Percentiles rank a stretch among this genome's conserved stretches.
Conservation (phyloP, 352 stramenopile genomes). For the Globisporangium cystogenes region DNA sequence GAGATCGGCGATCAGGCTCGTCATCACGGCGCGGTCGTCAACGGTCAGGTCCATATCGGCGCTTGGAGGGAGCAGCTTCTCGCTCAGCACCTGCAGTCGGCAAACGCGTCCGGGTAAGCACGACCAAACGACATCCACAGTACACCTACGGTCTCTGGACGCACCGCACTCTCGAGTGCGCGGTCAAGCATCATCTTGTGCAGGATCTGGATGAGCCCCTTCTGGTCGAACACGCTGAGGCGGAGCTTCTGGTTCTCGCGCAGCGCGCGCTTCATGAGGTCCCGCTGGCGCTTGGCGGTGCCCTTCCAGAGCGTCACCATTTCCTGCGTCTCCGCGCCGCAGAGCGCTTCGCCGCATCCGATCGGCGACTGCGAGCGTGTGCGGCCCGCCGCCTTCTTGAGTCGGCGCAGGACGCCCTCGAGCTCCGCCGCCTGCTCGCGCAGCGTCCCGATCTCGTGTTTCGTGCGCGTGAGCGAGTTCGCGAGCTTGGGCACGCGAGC, state of each 20-base stretch:
- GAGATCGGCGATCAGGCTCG: neutral
- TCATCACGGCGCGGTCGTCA: neutral
- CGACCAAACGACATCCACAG: too few species aligned
- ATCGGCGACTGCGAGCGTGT: neutral
- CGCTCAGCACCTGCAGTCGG: neutral
- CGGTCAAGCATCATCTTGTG: constrained; percentile 27
- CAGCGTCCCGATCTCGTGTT: constrained; percentile 40
- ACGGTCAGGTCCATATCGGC: constrained; percentile 5
- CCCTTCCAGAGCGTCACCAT: constrained; percentile 18
- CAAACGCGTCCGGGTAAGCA: too few species aligned
- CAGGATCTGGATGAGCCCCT: constrained; percentile 19
- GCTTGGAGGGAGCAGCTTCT: neutral
- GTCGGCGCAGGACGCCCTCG: constrained; percentile 21
- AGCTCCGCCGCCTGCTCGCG: constrained; percentile 25
- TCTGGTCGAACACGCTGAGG: constrained; percentile 23
- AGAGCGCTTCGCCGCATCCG: neutral
- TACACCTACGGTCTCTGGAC: too few species aligned
- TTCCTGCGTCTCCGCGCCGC: neutral
- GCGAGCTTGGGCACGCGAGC: neutral
- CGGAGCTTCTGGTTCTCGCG: constrained; percentile 33
- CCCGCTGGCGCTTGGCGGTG: constrained; percentile 24
- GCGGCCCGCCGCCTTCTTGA: constrained; percentile 7
- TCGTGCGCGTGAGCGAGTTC: constrained; percentile 17
- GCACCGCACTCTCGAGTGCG: neutral
- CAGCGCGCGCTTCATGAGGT: constrained; percentile 21